phyloP scores from a whole-genome alignment of 2,329 filamentous ascomycete species.

The Aspergillus flavus region DNA sequence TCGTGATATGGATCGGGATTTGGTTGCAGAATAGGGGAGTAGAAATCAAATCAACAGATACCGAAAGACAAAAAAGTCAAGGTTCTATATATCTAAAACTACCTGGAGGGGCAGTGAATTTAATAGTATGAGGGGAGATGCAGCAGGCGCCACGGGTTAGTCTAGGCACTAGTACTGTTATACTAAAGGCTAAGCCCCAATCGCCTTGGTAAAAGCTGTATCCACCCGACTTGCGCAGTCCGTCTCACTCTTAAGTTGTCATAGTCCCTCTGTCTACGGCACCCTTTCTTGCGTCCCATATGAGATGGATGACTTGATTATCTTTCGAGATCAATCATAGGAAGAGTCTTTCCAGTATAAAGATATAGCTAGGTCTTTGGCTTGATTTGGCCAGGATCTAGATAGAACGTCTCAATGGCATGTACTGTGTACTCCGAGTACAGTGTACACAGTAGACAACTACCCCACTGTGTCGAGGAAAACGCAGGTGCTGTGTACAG shows the following conservation, averaged over 20 bases:
- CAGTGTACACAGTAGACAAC: background rate
- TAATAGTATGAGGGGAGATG: constrained; percentile 1
- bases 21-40: background rate
- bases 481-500: background rate
- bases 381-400: background rate
- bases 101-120: background rate
- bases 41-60: background rate
- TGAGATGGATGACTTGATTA: background rate
- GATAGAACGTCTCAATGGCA: background rate
- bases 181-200: background rate
- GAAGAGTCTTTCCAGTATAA: background rate
- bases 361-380: no score
- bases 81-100: background rate
- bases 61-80: background rate
- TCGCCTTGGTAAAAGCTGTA: background rate
- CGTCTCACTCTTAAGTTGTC: background rate
- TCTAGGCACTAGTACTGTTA: background rate
- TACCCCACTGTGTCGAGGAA: background rate
- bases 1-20: background rate
- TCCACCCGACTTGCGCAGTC: background rate
- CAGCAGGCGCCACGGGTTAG: background rate
- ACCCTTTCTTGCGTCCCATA: background rate
- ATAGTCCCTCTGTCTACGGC: no score
- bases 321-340: background rate
- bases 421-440: background rate